phyloP scores from a whole-genome alignment of 2,329 filamentous ascomycete genomes.

The Geoglossum cookeanum region DNA sequence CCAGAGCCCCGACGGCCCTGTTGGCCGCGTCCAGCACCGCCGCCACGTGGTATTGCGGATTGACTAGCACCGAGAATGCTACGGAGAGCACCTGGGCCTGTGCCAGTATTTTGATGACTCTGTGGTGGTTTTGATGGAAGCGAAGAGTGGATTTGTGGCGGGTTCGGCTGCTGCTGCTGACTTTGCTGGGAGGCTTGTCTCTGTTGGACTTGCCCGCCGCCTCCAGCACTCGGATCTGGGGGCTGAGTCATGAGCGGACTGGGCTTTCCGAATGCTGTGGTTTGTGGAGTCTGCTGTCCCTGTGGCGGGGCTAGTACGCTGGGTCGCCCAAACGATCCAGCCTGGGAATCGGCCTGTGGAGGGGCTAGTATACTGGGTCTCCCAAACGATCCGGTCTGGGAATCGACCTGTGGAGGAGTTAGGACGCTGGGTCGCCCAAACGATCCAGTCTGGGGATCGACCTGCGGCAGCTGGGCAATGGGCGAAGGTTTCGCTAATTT shows the following conservation, averaged over 20 bases:
- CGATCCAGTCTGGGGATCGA: conserved; percentile 10
- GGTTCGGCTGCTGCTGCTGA: conserved; percentile 8
- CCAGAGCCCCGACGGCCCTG: conserved; percentile 14
- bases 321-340: conserved; percentile 4
- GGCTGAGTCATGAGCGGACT: not conserved
- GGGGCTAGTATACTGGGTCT: not conserved
- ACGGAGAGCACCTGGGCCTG: conserved; percentile 23
- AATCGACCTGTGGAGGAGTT: conserved; percentile 3
- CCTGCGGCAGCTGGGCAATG: conserved; percentile 9
- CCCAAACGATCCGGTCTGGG: conserved; percentile 10
- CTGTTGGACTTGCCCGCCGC: not conserved
- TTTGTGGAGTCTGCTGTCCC: not conserved
- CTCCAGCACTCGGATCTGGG: not conserved
- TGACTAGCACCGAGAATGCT: conserved; percentile 19
- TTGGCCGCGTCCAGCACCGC: conserved; percentile 20
- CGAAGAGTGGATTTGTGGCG: conserved; percentile 12
- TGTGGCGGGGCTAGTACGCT: not conserved
- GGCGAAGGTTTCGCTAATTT: conserved; percentile 42
- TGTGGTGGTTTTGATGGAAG: conserved; percentile 10
- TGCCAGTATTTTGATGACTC: conserved; percentile 14
- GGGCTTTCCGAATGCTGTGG: not conserved
- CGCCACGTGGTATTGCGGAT: conserved; percentile 25
- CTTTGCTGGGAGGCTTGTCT: conserved; percentile 7
- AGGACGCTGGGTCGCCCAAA: not conserved
- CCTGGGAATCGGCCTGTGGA: conserved; percentile 8